Base-by-base conservation (phyloP, 805 yeast species). In the Metschnikowia reukaufii region DNA sequence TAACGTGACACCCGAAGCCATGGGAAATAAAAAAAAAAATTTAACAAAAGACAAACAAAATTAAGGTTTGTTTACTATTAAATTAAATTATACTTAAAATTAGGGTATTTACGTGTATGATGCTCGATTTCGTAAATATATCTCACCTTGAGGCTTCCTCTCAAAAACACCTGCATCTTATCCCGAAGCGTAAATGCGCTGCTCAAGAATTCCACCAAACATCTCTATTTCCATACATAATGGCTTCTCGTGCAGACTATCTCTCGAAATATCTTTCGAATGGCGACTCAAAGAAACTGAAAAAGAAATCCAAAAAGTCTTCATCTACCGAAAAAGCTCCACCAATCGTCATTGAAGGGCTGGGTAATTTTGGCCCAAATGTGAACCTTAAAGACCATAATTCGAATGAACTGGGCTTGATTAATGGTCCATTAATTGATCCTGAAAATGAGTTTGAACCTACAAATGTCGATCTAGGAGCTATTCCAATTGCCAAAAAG, bases 181-280 rank as follows among this genome's bases (percentile, higher is more conserved):
- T 16, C 27, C 10, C 9, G 13, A 20, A 4, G n/a, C 8, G 10
- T 18, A n/a, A 31, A 20, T 21, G 36, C 21, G 33, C 13, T 29
- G 6, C 18, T 31, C 19, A 6, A 15, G 32, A 37, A 25, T 23
- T 9, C 7, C 2, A 12, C 12, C 15, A 17, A 15, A 17, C 16
- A 12, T 19, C 31, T 3, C 29, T 4, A 3, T 16, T 16, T 31
- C 15, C 34, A 31, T 12, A 31, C 34, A 16, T 21, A 27, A 45
- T 52, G 57, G 36, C 50, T 35, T 57, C 68, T 20, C 50, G 68
- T 39, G 67, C 68, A 2, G 70, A 66, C 33, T 68, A 68, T 48
- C 58, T 68, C 16, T 50, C 67, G 16, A 67, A 64, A 42, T 67
- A 68, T 49, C 54, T 63, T 8, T 47, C 57, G 5, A 54, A 53